A percentile compares a stretch with the other conserved stretches of the same genome.
phyloP scores from a whole-genome alignment of 306 rosid species.

The Cicer pinnatifidum region DNA sequence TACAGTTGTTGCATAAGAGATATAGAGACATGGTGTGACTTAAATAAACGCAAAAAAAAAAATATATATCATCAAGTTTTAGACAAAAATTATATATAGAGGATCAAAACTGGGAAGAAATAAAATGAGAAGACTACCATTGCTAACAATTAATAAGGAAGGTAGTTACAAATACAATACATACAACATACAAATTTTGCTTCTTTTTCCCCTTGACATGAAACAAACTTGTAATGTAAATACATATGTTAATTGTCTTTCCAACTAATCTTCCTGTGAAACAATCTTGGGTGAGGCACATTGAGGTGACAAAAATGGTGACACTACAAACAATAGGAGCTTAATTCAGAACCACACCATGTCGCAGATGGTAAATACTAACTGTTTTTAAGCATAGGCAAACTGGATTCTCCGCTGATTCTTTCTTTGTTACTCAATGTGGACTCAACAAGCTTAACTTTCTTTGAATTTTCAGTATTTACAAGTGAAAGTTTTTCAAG shows the following conservation, averaged over 20 bases:
- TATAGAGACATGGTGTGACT: too few relatives aligned
- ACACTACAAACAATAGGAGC: conserved; percentile 32
- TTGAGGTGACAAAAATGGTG: conserved; percentile 7
- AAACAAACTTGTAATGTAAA: conserved; percentile 22
- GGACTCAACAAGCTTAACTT: conserved; percentile 76
- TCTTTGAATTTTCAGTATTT: conserved; percentile 69
- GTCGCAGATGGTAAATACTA: conserved; percentile 8
- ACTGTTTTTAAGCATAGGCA: conserved; percentile 22
- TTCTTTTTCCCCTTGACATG: conserved; percentile 13
- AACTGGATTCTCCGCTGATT: conserved; percentile 51
- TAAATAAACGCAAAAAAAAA: too few relatives aligned
- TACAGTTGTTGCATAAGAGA: too few relatives aligned
- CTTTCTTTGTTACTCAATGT: conserved; percentile 59
- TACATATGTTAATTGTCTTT: conserved; percentile 14
- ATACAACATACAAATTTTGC: conserved; percentile 29
- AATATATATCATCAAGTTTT: too few relatives aligned
- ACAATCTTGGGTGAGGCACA: background rate
- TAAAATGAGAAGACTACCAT: too few relatives aligned
- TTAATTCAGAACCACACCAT: conserved; percentile 20
- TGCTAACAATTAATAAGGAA: conserved; percentile 1
- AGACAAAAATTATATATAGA: too few relatives aligned
- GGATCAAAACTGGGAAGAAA: too few relatives aligned
- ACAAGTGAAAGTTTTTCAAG: conserved; percentile 73
- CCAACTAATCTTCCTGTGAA: background rate
- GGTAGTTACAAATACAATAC: conserved; percentile 33